Base-by-base conservation (phyloP, 331 rosid species). In the Malus hybrid region DNA sequence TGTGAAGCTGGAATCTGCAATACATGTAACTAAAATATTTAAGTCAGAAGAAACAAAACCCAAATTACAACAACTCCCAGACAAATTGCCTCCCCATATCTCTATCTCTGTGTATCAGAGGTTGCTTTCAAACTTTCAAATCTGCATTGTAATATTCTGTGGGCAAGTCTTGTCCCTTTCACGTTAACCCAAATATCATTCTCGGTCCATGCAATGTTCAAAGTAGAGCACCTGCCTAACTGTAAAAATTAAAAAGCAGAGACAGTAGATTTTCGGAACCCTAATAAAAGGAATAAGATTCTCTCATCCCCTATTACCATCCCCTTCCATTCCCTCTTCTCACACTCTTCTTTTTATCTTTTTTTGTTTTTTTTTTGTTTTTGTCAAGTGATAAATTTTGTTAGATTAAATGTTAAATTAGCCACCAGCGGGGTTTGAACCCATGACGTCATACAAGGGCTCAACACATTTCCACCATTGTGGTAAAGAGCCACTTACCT, bases 101-200 rank as follows among this genome's bases (percentile, higher is more conserved):
- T 77, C 73, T 80, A 73, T 86, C 85, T 72, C 10, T 74, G 79
- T 72, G 63, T 76, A 76, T 50, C 74, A 34, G 12, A 24, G 68
- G 90, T 88, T 84, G 90, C 46, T 39, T 39, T 39, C 46, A 39
- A 39, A 9, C 89, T 90, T 87, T 90, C 96, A 80, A 81, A 90
- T 87, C 93, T 87, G 61, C 79, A 65, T 68, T 64, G 73, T 69
- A 79, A 84, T 88, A 88, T 85, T 90, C 85, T 87, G 88, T 88
- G 87, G 86, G 67, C 82, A 84, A 79, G 85, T 82, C 82, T 84
- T 75, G 20, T 67, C 84, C 80, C 90, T 86, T 87, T 87, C 86
- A 33, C 91, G 74, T 67, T 82, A 84, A 85, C 89, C 91, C 81
- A 79, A 71, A 85, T 75, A 76, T 85, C 91, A 73, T 67, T 75